Base-by-base conservation (phyloP, 2,329 filamentous ascomycete species). In the Aschersonia sp. region DNA sequence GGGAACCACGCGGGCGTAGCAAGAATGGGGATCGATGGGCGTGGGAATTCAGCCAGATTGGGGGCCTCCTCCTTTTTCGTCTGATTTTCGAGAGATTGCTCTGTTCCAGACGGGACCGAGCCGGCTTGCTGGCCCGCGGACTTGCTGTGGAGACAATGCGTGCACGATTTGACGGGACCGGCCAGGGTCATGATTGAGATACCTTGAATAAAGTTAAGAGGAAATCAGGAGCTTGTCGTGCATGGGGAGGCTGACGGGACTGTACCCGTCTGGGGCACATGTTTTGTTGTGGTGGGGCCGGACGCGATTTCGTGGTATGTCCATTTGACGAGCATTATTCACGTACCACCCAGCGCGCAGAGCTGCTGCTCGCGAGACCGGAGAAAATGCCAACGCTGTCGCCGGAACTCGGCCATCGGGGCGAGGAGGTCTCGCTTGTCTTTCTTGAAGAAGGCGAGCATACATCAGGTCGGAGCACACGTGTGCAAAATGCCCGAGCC, bases 21-120 rank as follows among this genome's bases (percentile, higher is more conserved):
- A 38, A 38, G 35, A 38, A 38, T 38, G 35, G 35, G 7, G 7
- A 12, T 38, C 35, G 7, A 12, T 12, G 7, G 7, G 35, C 3
- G 35, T 40, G 55, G 55, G 54, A 57, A 55, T 53, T 51, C 47
- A 48, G 52, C 52, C 50, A 61, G 56, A 61, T 61, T 57, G 58
- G 40, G 32, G 40, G 31, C 31, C 46, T 38, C 35, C 35, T 20
- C 20, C 20, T 20, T 38, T 38, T 38, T 38, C 10, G 41, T 53
- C 52, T 51, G 49, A 51, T 48, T 48, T 50, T 50, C 48, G 51
- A 56, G 56, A 60, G 50, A 61, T 57, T 60, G 52, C 48, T 38
- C 20, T 58, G 54, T 57, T 50, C 53, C 52, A 60, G 51, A 38
- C 7, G 12, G 12, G 2, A 3, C 35, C 35, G 2, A 38, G 7